phyloP scores from a whole-genome alignment of 257 asterid species.

The Eustoma russellianum region DNA sequence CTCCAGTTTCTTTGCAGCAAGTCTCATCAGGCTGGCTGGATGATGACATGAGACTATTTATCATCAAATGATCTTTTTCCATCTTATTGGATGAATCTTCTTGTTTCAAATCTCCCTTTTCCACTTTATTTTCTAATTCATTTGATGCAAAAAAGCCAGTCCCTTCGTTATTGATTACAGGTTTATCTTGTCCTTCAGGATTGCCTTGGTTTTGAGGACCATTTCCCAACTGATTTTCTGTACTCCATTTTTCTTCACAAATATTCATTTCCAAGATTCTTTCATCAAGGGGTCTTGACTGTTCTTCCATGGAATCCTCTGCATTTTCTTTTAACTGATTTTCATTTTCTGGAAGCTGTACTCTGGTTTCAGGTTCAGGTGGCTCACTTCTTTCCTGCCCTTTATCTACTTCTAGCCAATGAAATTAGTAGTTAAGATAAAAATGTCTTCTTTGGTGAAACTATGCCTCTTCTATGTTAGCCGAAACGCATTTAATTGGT shows the following conservation, averaged over 20 bases:
- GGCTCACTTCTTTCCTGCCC: conserved; percentile 16
- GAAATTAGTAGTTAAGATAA: background rate
- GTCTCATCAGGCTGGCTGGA: no score
- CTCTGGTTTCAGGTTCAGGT: conserved; percentile 2
- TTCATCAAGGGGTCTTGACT: conserved; percentile 5
- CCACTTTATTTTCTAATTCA: conserved; percentile 12
- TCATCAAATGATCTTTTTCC: conserved; percentile 2
- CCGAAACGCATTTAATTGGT: no score
- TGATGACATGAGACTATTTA: no score
- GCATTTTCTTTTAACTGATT: background rate
- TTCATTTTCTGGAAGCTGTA: conserved; percentile 2
- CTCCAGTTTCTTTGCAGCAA: conserved; percentile 9
- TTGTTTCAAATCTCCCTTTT: conserved; percentile 7
- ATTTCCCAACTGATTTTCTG: conserved; percentile 6
- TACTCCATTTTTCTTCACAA: conserved; percentile 9
- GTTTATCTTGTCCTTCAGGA: conserved; percentile 15
- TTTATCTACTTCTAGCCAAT: conserved; percentile 12
- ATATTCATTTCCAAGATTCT: conserved; percentile 2
- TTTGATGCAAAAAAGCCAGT: background rate
- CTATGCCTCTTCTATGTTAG: background rate
- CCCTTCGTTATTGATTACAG: conserved; percentile 15
- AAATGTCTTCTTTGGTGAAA: background rate
- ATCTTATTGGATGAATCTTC: conserved; percentile 9
- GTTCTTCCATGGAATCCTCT: conserved; percentile 6
- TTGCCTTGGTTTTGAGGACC: conserved; percentile 2